Percentiles rank a stretch among this genome's conserved stretches.
Conservation (phyloP, 192 early-diverging fungal species). For the Rhizoclosmatium sp. region DNA sequence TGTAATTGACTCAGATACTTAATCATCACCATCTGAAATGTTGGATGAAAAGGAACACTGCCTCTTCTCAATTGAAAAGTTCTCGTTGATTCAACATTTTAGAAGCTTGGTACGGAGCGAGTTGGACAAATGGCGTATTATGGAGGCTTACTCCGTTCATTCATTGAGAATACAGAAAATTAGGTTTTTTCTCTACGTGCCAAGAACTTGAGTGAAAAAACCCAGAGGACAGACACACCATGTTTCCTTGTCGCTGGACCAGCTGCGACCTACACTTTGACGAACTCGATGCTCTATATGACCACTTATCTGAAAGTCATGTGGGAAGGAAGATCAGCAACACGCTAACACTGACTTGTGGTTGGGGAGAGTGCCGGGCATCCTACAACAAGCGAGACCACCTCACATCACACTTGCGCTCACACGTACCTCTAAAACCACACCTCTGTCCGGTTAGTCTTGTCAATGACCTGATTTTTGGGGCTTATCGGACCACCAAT, state of each 20-base stretch:
- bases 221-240: too few relatives aligned
- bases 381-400: slow-evolving; percentile 89
- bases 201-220: too few relatives aligned
- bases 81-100: too few relatives aligned
- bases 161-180: too few relatives aligned
- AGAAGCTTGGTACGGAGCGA: too few relatives aligned
- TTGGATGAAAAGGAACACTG: too few relatives aligned
- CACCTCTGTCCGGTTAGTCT: slow-evolving; percentile 74
- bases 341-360: slow-evolving; percentile 86
- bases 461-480: neutral
- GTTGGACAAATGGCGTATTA: too few relatives aligned
- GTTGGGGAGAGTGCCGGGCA: slow-evolving; percentile 84
- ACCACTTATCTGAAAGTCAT: slow-evolving; percentile 86
- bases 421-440: slow-evolving; percentile 93
- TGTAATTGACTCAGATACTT: too few relatives aligned
- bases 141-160: too few relatives aligned
- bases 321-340: slow-evolving; percentile 86
- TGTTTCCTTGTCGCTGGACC: slow-evolving; percentile 28
- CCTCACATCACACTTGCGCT: slow-evolving; percentile 92
- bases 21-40: too few relatives aligned
- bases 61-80: too few relatives aligned
- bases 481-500: neutral
- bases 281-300: slow-evolving; percentile 86
- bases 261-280: slow-evolving; percentile 55
- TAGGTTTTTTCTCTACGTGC: too few relatives aligned